Evolutionary conservation across 108 stramenopile species (phyloP), one percentile per base, ranked within the genome.

Genomic region (Skeletonema potamos): DNA sequence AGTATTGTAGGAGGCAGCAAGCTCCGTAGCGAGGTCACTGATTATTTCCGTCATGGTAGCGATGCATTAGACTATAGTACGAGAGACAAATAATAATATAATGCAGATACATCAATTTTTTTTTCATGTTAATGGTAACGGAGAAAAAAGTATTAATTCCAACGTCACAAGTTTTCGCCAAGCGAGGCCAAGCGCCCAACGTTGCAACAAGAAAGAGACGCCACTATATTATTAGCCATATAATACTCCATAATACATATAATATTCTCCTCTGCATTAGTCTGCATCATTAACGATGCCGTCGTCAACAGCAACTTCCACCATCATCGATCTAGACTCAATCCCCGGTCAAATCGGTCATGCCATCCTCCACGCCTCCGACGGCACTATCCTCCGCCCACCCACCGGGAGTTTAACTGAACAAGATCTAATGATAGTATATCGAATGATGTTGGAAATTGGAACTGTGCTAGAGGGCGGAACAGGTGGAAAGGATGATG

Each of bases 361-460:
- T 37, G 75, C 80, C 17, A 28, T 77, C 28, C 34, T 81, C 3
- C 70, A 71, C 15, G 58, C 68, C 4, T 44, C 74, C 22, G 80
- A 81, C 55, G 80, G 80, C 2, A 48, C 80, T 8, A 59, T 76
- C 26, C 15, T 76, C 7, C 48, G 39, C 32, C 74, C 66, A 27
- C 73, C 54, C 4, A 37, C 69, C 13, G 80, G 80, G 3, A 62
- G 60, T 26, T 27, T 81, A 33, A 61, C 75, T 0, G 74, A 81
- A n/a, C 60, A 41, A 0, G 80, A 81, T 55, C 34, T 61, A 4
- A 34, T 6, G 2, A 66, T 81, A 12, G 71, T 71, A 5, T 81
- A 76, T 54, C 60, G 75, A 41, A 81, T 81, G 75, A 64, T 81
- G 74, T 28, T 76, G 51, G 80, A 81, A 27, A 44, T 81, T 27